phyloP scores from a whole-genome alignment of 177 flowering plant genomes.

The Telopea speciosissima region DNA sequence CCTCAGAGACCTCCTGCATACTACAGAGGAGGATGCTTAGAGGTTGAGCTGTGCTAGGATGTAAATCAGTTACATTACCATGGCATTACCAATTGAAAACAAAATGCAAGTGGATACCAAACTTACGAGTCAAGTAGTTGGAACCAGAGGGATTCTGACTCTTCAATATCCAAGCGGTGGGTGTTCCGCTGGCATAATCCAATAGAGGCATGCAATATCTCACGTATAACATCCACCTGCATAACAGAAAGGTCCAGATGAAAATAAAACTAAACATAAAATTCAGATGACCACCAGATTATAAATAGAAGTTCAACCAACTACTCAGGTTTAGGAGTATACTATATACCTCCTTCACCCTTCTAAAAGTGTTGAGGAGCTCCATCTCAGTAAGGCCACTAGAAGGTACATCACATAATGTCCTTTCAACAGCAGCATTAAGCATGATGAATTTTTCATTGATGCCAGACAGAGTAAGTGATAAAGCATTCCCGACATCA shows the following conservation, averaged over 20 bases:
- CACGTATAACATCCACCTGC: constrained; percentile 51
- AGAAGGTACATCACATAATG: constrained; percentile 20
- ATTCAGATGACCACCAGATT: background rate
- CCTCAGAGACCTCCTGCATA: too few relatives aligned
- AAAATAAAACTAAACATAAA: background rate
- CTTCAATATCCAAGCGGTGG: constrained; percentile 75
- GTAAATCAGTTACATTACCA: too few relatives aligned
- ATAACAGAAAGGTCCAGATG: constrained; percentile 13
- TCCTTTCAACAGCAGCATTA: constrained; percentile 38
- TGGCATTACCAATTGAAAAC: too few relatives aligned
- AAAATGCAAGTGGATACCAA: background rate
- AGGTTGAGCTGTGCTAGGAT: too few relatives aligned
- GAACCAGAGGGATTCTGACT: constrained; percentile 88
- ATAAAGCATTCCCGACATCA: constrained; percentile 90
- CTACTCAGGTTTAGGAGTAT: background rate
- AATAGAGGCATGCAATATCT: constrained; percentile 61
- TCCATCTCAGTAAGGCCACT: constrained; percentile 25
- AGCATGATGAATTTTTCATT: constrained; percentile 57
- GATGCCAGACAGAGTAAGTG: constrained; percentile 63
- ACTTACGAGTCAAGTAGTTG: constrained; percentile 85
- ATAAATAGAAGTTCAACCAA: background rate
- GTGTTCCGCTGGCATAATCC: constrained; percentile 90
- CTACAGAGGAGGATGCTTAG: too few relatives aligned
- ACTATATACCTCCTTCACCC: constrained; percentile 57
- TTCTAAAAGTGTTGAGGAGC: constrained; percentile 29